phyloP scores from a whole-genome alignment of 345 rosid genomes.

The Aquilaria yunnanensis region DNA sequence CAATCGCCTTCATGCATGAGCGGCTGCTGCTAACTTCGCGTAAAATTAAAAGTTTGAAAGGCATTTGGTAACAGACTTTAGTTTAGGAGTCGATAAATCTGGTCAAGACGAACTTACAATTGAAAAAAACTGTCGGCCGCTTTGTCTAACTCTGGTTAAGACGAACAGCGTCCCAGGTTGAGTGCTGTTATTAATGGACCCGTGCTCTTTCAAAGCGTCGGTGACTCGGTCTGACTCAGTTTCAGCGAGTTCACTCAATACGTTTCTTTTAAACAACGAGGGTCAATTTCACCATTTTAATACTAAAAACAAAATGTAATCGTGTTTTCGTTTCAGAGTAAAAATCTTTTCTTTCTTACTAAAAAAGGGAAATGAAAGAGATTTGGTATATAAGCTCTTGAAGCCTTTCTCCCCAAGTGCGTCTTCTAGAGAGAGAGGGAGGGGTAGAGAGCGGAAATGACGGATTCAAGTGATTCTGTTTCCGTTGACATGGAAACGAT shows the following conservation, averaged over 20 bases:
- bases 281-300: not conserved
- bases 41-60: too few species aligned
- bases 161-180: conserved; percentile 41
- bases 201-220: conserved; percentile 52
- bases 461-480: conserved; percentile 84
- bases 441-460: conserved; percentile 53
- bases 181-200: conserved; percentile 21
- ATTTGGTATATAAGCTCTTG: conserved; percentile 18
- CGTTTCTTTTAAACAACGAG: not conserved
- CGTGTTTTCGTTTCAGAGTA: too few species aligned
- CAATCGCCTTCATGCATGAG: too few species aligned
- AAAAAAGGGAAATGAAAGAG: conserved; percentile 7
- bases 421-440: conserved; percentile 16
- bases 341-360: too few species aligned
- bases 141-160: conserved; percentile 42
- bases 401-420: conserved; percentile 17
- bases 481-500: conserved; percentile 77
- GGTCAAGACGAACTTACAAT: too few species aligned
- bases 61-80: too few species aligned
- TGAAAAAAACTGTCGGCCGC: conserved; percentile 44
- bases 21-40: too few species aligned
- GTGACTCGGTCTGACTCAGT: conserved; percentile 43
- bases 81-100: too few species aligned
- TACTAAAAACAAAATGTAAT: too few species aligned
- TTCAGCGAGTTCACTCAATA: conserved; percentile 22